phyloP scores from a whole-genome alignment of 2,329 filamentous ascomycete genomes.

The Fusarium acutatum region DNA sequence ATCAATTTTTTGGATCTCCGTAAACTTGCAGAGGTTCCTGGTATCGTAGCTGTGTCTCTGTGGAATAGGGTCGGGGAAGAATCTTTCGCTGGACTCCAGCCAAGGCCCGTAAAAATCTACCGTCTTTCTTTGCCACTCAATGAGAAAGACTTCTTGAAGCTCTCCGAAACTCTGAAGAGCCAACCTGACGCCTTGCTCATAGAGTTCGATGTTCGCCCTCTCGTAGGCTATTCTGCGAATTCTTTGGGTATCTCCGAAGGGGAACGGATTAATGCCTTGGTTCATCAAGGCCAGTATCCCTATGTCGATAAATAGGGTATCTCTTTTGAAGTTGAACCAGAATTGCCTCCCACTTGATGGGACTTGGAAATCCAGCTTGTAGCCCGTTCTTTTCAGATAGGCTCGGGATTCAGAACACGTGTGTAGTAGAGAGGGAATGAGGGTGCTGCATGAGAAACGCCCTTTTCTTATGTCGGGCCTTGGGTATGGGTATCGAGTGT shows the following conservation, averaged over 20 bases:
- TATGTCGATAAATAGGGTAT: not conserved
- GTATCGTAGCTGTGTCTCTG: not conserved
- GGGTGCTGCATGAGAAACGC: not conserved
- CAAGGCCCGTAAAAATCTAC: not conserved
- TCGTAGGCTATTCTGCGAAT: not conserved
- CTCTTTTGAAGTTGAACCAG: not conserved
- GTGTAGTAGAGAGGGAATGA: not conserved
- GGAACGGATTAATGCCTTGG: not conserved
- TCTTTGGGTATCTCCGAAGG: not conserved
- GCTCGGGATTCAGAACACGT: not conserved
- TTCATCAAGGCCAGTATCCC: not conserved
- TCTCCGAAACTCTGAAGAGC: not conserved
- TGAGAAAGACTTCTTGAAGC: not conserved
- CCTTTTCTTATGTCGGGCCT: no score
- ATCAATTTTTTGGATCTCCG: not conserved
- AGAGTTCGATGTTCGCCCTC: fast-evolving
- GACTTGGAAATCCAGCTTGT: not conserved
- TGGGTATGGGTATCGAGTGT: not conserved
- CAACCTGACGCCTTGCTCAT: not conserved
- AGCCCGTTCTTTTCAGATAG: not conserved
- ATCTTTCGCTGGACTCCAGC: not conserved
- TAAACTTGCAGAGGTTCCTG: not conserved
- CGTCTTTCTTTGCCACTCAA: not conserved
- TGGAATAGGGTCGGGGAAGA: not conserved
- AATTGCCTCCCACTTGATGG: not conserved